Base-by-base conservation (phyloP, 441 rosid species). In the Viola pubescens region DNA sequence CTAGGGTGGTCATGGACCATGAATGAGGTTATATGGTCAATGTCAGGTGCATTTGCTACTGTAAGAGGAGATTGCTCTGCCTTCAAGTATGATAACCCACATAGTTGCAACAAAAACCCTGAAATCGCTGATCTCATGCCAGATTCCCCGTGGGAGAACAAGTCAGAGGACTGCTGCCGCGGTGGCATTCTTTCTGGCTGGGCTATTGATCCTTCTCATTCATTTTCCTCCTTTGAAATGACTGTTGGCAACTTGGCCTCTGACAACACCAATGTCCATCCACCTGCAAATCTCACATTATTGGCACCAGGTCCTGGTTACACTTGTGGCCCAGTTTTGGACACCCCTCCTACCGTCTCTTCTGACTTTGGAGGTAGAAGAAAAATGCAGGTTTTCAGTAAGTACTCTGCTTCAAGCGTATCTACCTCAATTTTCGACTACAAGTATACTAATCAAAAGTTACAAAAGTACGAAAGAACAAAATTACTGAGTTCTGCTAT, bases 1-100 rank as follows among this genome's bases (percentile, higher is more conserved):
- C 16, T 82, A 10, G 85, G 85, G 7, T 85, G 88, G 87, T 73
- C 68, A 14, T 82, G 91, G 86, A 53, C 76, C 1, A 55, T 69
- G 3, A 62, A 65, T 0, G 88, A 79, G 74, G 58, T 76, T 4
- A 81, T 81, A 34, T 62, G 67, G 82, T 70, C 77, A n/a, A 78
- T 75, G 66, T 61, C 72, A 0, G 88, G 91, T 1, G 88, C 83
- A 46, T 81, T 79, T 37, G 86, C 88, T 5, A 76, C 73, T 4
- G 55, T 62, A 59, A 75, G 74, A 65, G 88, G 86, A 5, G 73
- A 82, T 37, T 79, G 87, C 60, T 63, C 81, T 5, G 5, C 60
- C 3, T 65, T 72, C 71, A 76, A 56, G 65, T 41, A 42, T 56
- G 62, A 53, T 51, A 64, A 7, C 0, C 75, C 85, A 9, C 91